A percentile compares a stretch with the other conserved stretches of the same genome.
These are phyloP conservation scores for Forsythia viridissima DNA, from an alignment of 257 asterid genomes.

Conservation along the genomic window DNA sequence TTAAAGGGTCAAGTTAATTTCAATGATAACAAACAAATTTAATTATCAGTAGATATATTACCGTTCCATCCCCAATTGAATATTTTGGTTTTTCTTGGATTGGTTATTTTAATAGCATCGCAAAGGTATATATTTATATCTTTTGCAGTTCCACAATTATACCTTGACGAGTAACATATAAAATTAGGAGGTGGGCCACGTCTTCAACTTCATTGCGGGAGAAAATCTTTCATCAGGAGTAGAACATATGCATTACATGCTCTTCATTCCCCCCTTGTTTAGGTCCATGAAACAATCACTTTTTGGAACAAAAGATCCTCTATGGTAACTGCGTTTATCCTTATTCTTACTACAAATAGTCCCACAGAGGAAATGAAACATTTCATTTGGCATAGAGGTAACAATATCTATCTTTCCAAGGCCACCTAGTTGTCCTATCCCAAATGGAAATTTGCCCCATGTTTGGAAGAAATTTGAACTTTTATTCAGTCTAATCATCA, in stretches of 20 bases:
- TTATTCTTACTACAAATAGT: neutral
- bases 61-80: neutral
- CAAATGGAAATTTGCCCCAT: neutral
- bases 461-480: constrained; percentile 1
- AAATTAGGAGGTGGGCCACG: neutral
- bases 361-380: neutral
- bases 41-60: neutral
- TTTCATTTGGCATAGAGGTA: neutral
- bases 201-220: neutral
- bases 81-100: neutral
- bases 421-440: neutral
- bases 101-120: neutral
- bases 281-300: neutral
- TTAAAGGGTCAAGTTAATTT: neutral
- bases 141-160: neutral
- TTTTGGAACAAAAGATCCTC: neutral
- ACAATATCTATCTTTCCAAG: neutral
- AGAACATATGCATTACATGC: neutral
- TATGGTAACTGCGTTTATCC: neutral
- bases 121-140: neutral
- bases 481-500: neutral
- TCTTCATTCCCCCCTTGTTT: neutral
- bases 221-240: neutral
- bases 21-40: neutral
- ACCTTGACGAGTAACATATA: neutral